A percentile compares a stretch with the other conserved stretches of the same genome.
Evolutionary conservation across 1,139 yeast species (phyloP).

Genomic region (Lodderomyces margitis): DNA sequence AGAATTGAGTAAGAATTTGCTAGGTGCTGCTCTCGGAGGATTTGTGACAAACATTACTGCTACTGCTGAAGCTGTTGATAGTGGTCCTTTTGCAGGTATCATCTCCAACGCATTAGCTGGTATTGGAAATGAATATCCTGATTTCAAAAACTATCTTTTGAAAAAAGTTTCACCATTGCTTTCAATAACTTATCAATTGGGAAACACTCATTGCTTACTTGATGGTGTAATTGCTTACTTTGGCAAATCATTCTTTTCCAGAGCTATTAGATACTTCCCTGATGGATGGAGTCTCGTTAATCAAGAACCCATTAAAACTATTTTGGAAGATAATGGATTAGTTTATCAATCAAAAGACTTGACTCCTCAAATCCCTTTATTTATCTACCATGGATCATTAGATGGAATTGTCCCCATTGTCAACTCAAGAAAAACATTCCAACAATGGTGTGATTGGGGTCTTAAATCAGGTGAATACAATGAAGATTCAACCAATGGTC

Average conservation of each 20-base stretch:
- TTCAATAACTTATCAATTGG: conserved; percentile 14
- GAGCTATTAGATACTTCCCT: conserved; percentile 17
- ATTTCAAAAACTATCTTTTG: not conserved
- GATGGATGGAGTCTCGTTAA: conserved; percentile 19
- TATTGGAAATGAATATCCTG: conserved; percentile 23
- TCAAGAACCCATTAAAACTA: conserved; percentile 14
- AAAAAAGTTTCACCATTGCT: conserved; percentile 1
- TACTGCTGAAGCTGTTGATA: conserved; percentile 22
- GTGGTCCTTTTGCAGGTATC: conserved; percentile 26
- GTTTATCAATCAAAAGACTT: conserved; percentile 16
- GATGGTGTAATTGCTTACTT: conserved; percentile 14
- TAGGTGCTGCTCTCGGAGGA: conserved; percentile 36
- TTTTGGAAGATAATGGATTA: conserved; percentile 23
- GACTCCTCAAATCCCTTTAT: conserved; percentile 32
- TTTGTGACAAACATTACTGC: conserved; percentile 25
- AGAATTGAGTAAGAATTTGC: conserved; percentile 21
- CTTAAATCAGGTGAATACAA: conserved; percentile 30
- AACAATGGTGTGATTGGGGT: conserved; percentile 33
- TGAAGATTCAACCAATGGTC: conserved; percentile 26
- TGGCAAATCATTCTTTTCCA: conserved; percentile 17
- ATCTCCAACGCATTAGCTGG: conserved; percentile 27
- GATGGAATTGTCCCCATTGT: conserved; percentile 30
- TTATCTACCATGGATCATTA: conserved; percentile 31
- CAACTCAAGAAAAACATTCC: conserved; percentile 25
- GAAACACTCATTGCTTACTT: conserved; percentile 16